A percentile compares a stretch with the other conserved stretches of the same genome.
These are phyloP conservation scores for Myxozyma monticola DNA, from an alignment of 805 yeast species.

Conservation along the genomic window DNA sequence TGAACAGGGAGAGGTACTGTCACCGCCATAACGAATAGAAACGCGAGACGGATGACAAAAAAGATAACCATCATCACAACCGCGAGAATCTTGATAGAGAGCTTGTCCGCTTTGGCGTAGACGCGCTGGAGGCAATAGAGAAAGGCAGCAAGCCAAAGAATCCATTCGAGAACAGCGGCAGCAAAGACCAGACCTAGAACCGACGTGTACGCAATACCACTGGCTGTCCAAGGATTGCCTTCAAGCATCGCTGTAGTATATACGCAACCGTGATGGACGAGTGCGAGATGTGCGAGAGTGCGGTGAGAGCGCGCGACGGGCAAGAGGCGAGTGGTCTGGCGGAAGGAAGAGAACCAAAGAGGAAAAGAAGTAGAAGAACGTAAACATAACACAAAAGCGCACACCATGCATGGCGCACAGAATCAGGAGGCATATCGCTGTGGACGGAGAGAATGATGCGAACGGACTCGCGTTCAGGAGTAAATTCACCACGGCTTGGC, in stretches of 20 bases:
- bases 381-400: not conserved
- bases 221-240: slow-evolving; percentile 2
- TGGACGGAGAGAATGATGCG: too few species aligned
- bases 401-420: too few species aligned
- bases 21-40: slow-evolving; percentile 23
- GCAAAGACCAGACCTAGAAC: slow-evolving; percentile 14
- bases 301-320: not conserved
- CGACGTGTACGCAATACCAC: slow-evolving; percentile 14
- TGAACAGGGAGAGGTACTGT: slow-evolving; percentile 21
- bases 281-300: not conserved
- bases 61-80: slow-evolving; percentile 11
- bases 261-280: not conserved
- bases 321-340: too few species aligned
- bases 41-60: slow-evolving; percentile 11
- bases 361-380: not conserved
- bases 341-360: not conserved
- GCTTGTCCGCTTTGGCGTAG: slow-evolving; percentile 20
- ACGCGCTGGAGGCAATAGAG: slow-evolving; percentile 23
- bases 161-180: slow-evolving; percentile 27
- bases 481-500: too few species aligned
- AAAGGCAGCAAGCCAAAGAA: slow-evolving; percentile 25
- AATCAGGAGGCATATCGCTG: too few species aligned
- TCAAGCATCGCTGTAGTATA: too few species aligned
- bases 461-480: too few species aligned
- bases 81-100: slow-evolving; percentile 12